phyloP scores from a whole-genome alignment of 2,329 filamentous ascomycete species.

The Penicillium sp. region DNA sequence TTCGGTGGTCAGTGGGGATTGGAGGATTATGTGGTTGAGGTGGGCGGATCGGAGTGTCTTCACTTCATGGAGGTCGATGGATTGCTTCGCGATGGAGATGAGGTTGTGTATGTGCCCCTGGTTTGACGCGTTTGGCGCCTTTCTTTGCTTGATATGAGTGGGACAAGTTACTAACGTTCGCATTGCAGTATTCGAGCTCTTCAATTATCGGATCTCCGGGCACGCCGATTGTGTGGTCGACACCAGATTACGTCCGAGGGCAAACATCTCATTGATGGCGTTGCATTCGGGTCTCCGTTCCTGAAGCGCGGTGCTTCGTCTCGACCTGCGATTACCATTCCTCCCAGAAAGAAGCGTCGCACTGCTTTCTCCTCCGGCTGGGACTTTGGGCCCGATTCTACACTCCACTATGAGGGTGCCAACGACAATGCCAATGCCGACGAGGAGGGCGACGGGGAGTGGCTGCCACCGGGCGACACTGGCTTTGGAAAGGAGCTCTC shows the following conservation, averaged over 20 bases:
- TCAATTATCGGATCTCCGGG: conserved; percentile 69
- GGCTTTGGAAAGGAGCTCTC: conserved; percentile 29
- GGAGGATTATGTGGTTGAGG: conserved; percentile 84
- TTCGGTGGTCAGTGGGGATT: conserved; percentile 67
- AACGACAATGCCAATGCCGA: conserved; percentile 9
- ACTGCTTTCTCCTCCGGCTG: conserved; percentile 38
- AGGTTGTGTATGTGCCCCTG: conserved; percentile 65
- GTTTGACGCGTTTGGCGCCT: background rate
- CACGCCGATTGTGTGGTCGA: conserved; percentile 71
- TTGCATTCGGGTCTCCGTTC: conserved; percentile 76
- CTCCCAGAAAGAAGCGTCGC: conserved; percentile 66
- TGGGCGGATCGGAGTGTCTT: conserved; percentile 80
- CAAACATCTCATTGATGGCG: conserved; percentile 77
- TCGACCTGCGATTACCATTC: conserved; percentile 68
- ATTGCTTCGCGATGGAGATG: conserved; percentile 77
- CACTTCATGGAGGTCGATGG: conserved; percentile 74
- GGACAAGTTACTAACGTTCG: background rate
- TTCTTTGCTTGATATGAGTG: background rate
- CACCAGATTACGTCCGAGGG: conserved; percentile 78
- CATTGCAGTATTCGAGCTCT: conserved; percentile 70
- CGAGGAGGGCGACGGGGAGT: conserved; percentile 34
- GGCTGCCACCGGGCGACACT: conserved; percentile 26
- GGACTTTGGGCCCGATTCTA: conserved; percentile 20
- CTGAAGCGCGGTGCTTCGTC: conserved; percentile 56
- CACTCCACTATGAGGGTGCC: background rate